phyloP scores from a whole-genome alignment of 148 eudicot species.

The Limonium bicolor region DNA sequence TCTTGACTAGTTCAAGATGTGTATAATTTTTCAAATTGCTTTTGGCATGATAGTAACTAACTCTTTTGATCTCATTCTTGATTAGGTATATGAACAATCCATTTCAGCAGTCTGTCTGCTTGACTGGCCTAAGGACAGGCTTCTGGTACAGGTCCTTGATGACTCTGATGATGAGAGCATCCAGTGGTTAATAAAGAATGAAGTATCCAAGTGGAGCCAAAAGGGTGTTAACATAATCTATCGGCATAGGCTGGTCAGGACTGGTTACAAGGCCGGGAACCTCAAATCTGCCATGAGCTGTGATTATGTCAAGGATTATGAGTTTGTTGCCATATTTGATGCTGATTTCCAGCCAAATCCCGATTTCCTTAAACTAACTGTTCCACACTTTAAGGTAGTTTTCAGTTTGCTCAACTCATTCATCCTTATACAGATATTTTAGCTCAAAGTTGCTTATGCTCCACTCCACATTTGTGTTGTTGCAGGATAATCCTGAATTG shows the following conservation, averaged over 20 bases:
- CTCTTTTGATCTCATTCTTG: too few species aligned
- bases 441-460: neutral
- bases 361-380: constrained; percentile 44
- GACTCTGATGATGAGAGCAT: constrained; percentile 54
- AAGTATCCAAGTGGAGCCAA: constrained; percentile 45
- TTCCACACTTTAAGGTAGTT: constrained; percentile 62
- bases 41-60: too few species aligned
- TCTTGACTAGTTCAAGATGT: neutral
- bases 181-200: constrained; percentile 45
- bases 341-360: constrained; percentile 72
- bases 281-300: constrained; percentile 71
- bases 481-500: constrained; percentile 50
- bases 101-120: constrained; percentile 59
- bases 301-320: constrained; percentile 60
- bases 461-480: neutral
- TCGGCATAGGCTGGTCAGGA: constrained; percentile 44
- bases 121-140: constrained; percentile 53
- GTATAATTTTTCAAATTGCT: neutral
- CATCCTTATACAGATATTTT: neutral
- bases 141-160: constrained; percentile 53
- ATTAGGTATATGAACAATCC: constrained; percentile 61
- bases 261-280: constrained; percentile 74
- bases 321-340: constrained; percentile 70
- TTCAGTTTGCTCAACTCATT: neutral
- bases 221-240: constrained; percentile 51